Percentiles rank a stretch among this genome's conserved stretches.
phyloP scores from a whole-genome alignment of 345 rosid species.

The Durio zibethinus region DNA sequence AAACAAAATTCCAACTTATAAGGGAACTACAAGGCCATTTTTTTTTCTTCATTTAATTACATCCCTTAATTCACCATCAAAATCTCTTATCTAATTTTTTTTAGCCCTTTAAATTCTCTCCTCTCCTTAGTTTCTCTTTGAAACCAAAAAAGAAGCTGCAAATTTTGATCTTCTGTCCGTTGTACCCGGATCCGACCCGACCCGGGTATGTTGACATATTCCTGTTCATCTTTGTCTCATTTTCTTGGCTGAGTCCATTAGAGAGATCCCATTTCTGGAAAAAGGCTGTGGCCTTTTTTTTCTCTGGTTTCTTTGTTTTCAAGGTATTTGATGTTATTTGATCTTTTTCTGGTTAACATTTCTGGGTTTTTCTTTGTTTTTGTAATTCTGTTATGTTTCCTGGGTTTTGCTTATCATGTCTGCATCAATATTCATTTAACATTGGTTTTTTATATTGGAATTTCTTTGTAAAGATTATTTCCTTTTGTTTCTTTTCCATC shows the following conservation, averaged over 20 bases:
- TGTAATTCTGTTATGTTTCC: not conserved
- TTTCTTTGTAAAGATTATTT: not conserved
- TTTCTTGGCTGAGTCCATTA: slow-evolving; percentile 7
- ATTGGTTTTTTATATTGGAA: not conserved
- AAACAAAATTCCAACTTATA: not conserved
- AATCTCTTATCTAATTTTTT: not conserved
- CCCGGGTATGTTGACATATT: not conserved
- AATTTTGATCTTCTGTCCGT: not conserved
- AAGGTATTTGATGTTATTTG: not conserved
- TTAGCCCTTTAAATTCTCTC: not conserved
- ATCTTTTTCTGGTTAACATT: not conserved
- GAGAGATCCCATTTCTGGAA: slow-evolving; percentile 7
- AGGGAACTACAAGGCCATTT: not conserved
- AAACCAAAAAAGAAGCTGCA: not conserved
- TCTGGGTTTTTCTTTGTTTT: not conserved
- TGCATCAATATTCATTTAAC: not conserved
- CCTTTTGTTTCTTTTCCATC: not conserved
- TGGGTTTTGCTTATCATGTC: not conserved
- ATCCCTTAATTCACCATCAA: not conserved
- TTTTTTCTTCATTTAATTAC: not conserved
- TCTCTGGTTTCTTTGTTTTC: not conserved
- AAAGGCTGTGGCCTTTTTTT: not conserved
- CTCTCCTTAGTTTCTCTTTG: not conserved
- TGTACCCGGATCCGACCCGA: not conserved
- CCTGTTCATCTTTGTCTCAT: not conserved